These are phyloP conservation scores for Dothidotthia symphoricarpi DNA, from an alignment of 2,329 filamentous ascomycete genomes.

Conservation along the genomic window DNA sequence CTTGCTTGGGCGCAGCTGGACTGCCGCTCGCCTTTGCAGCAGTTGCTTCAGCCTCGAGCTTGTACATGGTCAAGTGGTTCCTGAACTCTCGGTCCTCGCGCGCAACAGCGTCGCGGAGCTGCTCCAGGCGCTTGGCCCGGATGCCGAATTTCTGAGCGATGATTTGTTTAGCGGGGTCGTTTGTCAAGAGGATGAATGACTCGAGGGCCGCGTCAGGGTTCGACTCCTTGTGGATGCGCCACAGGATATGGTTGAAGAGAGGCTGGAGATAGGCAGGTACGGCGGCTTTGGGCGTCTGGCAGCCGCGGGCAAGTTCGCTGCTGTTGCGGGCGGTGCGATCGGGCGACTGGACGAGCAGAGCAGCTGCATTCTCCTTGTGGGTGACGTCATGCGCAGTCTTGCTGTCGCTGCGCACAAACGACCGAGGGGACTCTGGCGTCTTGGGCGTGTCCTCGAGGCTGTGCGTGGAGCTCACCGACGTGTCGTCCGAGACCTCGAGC, in stretches of 20 bases:
- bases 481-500: constrained; percentile 39
- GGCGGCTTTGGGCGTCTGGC: constrained; percentile 27
- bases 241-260: constrained; percentile 53
- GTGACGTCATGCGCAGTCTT: constrained; percentile 22
- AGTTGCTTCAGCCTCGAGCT: constrained; percentile 36
- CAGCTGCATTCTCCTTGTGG: constrained; percentile 19
- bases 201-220: constrained; percentile 50
- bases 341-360: constrained; percentile 18
- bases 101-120: constrained; percentile 50
- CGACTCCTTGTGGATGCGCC: constrained; percentile 52
- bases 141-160: constrained; percentile 53
- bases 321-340: constrained; percentile 34
- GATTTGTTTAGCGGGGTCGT: constrained; percentile 47
- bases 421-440: constrained; percentile 41
- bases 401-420: constrained; percentile 25
- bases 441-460: constrained; percentile 40
- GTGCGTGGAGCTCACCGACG: constrained; percentile 47
- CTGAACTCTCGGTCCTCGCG: constrained; percentile 51
- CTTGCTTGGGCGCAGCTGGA: constrained; percentile 13
- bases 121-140: constrained; percentile 50
- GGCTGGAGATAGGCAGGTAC: constrained; percentile 46
- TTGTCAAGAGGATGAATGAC: constrained; percentile 53
- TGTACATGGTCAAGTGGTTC: constrained; percentile 41
- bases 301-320: constrained; percentile 16
- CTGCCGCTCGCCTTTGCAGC: constrained; percentile 15